Percentiles rank a stretch among this genome's conserved stretches.
Evolutionary conservation across 202 grass and related monocot genomes (phyloP).

Genomic region (Elaeis oleifera): DNA sequence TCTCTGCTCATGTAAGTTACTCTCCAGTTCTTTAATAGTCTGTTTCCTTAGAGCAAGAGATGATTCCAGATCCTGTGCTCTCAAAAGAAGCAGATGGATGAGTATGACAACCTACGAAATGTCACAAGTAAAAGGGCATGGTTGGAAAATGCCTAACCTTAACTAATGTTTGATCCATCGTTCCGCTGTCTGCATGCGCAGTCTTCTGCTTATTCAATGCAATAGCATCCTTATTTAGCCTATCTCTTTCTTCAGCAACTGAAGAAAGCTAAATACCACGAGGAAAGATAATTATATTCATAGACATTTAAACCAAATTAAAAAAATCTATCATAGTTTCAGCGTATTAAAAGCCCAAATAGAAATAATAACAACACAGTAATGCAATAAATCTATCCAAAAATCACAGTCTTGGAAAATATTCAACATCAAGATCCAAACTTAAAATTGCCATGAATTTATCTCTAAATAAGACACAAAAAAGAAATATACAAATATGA

Average conservation of each 20-base stretch:
- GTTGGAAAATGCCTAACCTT: conserved; percentile 38
- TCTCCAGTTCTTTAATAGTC: conserved; percentile 61
- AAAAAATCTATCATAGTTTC: conserved; percentile 8
- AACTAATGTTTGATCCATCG: conserved; percentile 28
- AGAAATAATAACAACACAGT: too few species aligned
- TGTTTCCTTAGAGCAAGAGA: conserved; percentile 56
- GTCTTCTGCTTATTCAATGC: conserved; percentile 38
- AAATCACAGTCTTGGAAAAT: too few species aligned
- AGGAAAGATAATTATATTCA: conserved; percentile 20
- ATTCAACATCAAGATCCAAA: too few species aligned
- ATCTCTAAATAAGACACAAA: too few species aligned
- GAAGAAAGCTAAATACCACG: conserved; percentile 61
- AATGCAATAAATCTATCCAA: too few species aligned
- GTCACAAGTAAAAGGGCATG: background rate
- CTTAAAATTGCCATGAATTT: too few species aligned
- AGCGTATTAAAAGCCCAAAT: background rate
- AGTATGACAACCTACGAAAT: background rate
- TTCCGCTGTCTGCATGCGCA: conserved; percentile 7
- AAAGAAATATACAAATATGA: too few species aligned
- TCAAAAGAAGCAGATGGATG: conserved; percentile 15
- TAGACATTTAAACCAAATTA: conserved; percentile 1
- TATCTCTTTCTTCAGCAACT: conserved; percentile 81
- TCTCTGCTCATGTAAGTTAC: conserved; percentile 48
- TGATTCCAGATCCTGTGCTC: conserved; percentile 51
- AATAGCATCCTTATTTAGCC: conserved; percentile 42